Base-by-base conservation (phyloP, 139 green algal species). In the Volvox africanus region DNA sequence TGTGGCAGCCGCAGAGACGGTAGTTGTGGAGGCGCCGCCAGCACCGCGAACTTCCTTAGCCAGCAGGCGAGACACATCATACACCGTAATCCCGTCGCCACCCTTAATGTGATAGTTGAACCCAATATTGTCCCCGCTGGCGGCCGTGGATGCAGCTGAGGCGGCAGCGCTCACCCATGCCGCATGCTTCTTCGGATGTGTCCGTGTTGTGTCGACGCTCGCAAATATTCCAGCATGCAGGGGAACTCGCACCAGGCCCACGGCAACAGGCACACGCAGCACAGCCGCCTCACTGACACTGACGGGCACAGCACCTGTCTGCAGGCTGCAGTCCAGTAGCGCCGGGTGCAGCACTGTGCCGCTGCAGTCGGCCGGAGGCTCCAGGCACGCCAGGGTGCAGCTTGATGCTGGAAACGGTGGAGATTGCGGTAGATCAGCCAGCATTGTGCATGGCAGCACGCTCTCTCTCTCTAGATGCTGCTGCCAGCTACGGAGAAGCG, bases 171-270 rank as follows among this genome's bases (percentile, higher is more conserved):
- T 83, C 82, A 94, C 37, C 89, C 86, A 36, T 80, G 3, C 1
- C 95, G 96, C 94, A 96, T 91, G 62, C 90, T 37, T 1, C 93
- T 94, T 61, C 97, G 28, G 24, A 81, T 97, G 11, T 37, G 33
- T 14, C 37, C 1, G 91, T 44, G 33, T 68, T 5, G 87, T 61
- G 22, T 98, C 95, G n/a, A 97, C 93, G 62, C 96, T 97, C 3
- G 97, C 89, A 36, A 91, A 95, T 84, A 97, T 97, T n/a, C 91
- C 95, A 1, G 44, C 68, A 22, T 16, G 9, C 50, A 85, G 75
- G 14, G 77, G 87, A 19, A 86, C 68, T 12, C 75, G 24, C 44
- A 94, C 36, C 1, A 87, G 26, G 22, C 78, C 88, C 30, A 94
- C 75, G 62, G 65, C 78, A 32, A 88, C 83, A 12, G 92, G 92